Evolutionary conservation across 495 filamentous ascomycete genomes (phyloP), one percentile per base, ranked within the genome.

Genomic region (Venustampulla echinocandica): DNA sequence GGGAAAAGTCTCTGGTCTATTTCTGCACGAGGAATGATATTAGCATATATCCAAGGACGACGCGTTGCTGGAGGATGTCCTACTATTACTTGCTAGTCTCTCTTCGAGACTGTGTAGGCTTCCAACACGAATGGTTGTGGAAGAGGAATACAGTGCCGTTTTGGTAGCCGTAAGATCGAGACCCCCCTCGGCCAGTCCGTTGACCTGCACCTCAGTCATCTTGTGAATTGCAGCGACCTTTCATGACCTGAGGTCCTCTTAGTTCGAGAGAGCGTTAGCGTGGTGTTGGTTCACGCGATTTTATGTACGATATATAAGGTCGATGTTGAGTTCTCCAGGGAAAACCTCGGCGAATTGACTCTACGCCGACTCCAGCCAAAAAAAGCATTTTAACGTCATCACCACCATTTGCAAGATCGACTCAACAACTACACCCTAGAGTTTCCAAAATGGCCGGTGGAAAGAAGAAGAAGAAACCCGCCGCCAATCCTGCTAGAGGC

Each of bases 391-490:
- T 30, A 7, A 5, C 37, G 11, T 20, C 37, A 21, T 9, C 37
- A 40, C 4, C 37, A 40, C 37, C 20, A 40, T n/a, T 30, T 22
- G 6, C 37, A 3, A 40, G 7, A 5, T 4, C 17, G 6, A 40
- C n/a, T n/a, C 33, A 15, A 35, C 4, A 20, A 22, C 9, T 37
- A 40, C 11, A 40, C 22, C 22, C 10, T 9, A 7, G 10, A 19
- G 33, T 41, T 17, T 38, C 40, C 62, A 67, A 35, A 37, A 88
- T 89, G 85, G 81, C 81, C 41, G 82, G 79, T 50, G 85, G 81
- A 58, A 93, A 87, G 68, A 97, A 86, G 64, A 84, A 92, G 64
- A 90, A 85, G 64, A 95, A 95, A 69, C 68, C 84, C 36, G 74
- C 70, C 13, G 71, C 79, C 14, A 96, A 95, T 63, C 86, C 90